These are phyloP conservation scores for Fagus crenata DNA, from an alignment of 306 rosid genomes.

Conservation along the genomic window DNA sequence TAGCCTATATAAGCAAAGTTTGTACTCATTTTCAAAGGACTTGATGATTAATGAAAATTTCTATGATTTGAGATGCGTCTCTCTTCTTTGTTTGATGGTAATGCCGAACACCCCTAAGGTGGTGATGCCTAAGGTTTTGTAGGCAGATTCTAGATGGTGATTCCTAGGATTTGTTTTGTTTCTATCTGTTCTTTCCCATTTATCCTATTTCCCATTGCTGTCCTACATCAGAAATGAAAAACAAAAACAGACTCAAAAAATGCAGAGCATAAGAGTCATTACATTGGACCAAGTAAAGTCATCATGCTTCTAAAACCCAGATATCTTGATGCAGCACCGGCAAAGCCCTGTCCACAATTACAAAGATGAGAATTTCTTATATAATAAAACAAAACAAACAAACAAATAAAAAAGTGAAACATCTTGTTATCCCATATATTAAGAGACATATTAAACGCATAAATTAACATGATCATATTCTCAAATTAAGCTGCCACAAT, in stretches of 20 bases:
- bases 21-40: too few species aligned
- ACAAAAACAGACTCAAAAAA: conserved; percentile 3
- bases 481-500: background rate
- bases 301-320: conserved; percentile 81
- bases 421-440: background rate
- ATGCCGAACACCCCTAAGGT: too few species aligned
- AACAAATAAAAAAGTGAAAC: background rate
- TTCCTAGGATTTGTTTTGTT: too few species aligned
- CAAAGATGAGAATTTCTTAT: conserved; percentile 24
- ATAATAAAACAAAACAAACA: background rate
- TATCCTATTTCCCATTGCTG: too few species aligned
- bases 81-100: too few species aligned
- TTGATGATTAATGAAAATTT: too few species aligned
- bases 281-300: conserved; percentile 92
- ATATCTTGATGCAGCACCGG: conserved; percentile 91
- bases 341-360: conserved; percentile 63
- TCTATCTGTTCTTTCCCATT: too few species aligned
- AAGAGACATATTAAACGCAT: background rate
- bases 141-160: too few species aligned
- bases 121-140: too few species aligned
- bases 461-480: background rate
- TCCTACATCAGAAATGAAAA: background rate
- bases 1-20: too few species aligned
- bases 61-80: too few species aligned
- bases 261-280: conserved; percentile 40